phyloP scores from a whole-genome alignment of 163 green algal genomes.

The Scenedesmus sp. region DNA sequence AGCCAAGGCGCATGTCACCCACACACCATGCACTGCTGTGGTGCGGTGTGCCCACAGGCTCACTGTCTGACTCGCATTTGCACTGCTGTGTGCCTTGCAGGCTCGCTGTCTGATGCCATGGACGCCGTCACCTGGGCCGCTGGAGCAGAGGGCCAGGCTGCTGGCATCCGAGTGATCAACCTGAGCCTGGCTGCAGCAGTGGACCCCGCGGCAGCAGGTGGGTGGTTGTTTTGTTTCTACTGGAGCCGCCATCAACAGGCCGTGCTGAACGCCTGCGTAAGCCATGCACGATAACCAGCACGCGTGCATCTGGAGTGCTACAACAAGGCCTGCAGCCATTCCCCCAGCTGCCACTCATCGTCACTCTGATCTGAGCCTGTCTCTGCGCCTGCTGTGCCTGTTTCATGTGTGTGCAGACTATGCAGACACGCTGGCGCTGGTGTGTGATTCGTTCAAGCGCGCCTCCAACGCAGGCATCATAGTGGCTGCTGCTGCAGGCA shows the following conservation, averaged over 20 bases:
- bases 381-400: background rate
- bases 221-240: no score
- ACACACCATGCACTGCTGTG: no score
- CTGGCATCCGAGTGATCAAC: slow-evolving; percentile 37
- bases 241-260: no score
- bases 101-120: background rate
- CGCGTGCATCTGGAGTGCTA: no score
- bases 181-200: background rate
- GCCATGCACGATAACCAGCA: no score
- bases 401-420: background rate
- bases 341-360: no score
- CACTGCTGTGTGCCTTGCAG: background rate
- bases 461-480: slow-evolving; percentile 5
- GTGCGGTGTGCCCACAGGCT: background rate
- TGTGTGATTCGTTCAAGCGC: background rate
- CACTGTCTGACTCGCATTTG: background rate
- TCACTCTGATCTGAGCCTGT: no score
- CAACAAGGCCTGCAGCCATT: no score
- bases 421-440: background rate
- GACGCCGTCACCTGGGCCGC: background rate
- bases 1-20: no score
- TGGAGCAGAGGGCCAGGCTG: background rate
- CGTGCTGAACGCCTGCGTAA: no score
- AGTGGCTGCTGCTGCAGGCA: slow-evolving; percentile 11
- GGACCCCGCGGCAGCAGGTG: background rate